Percentiles rank a stretch among this genome's conserved stretches.
These are phyloP conservation scores for Colletotrichum agaves DNA, from an alignment of 2,329 filamentous ascomycete species.

Conservation along the genomic window DNA sequence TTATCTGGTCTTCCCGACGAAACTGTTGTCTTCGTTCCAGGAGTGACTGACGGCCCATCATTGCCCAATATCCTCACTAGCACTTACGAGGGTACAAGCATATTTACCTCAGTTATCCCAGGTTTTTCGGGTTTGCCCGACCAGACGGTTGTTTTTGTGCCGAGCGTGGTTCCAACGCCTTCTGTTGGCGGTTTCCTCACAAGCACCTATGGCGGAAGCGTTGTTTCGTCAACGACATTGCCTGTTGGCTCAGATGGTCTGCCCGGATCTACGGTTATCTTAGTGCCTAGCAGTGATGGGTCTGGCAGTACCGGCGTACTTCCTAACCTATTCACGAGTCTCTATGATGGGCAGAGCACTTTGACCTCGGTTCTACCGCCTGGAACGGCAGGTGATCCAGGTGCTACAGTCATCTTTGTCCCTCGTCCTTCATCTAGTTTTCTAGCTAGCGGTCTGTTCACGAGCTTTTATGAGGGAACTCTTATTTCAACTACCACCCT, in stretches of 20 bases:
- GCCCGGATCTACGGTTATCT: constrained; percentile 1
- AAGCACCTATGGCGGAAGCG: constrained; percentile 16
- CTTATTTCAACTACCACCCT: constrained; percentile 13
- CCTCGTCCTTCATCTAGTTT: neutral
- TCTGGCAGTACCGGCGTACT: neutral
- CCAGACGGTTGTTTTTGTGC: neutral
- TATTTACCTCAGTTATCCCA: neutral
- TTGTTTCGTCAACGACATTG: neutral
- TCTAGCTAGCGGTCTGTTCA: neutral
- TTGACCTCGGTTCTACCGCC: neutral
- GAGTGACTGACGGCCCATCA: neutral
- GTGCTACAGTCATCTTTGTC: constrained; percentile 1
- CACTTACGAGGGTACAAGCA: neutral
- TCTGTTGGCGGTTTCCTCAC: constrained; percentile 7
- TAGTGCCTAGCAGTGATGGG: neutral
- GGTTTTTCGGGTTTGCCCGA: neutral
- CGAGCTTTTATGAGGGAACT: constrained; percentile 11
- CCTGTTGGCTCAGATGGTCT: neutral
- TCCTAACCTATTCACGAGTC: constrained; percentile 5
- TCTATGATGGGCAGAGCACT: constrained; percentile 1
- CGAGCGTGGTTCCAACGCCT: neutral
- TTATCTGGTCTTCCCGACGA: neutral
- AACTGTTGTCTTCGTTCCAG: constrained; percentile 10
- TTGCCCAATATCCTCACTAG: neutral
- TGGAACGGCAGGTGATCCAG: constrained; percentile 5